Base-by-base conservation (phyloP, 2,329 filamentous ascomycete species). In the Paraconiothyrium sp. region DNA sequence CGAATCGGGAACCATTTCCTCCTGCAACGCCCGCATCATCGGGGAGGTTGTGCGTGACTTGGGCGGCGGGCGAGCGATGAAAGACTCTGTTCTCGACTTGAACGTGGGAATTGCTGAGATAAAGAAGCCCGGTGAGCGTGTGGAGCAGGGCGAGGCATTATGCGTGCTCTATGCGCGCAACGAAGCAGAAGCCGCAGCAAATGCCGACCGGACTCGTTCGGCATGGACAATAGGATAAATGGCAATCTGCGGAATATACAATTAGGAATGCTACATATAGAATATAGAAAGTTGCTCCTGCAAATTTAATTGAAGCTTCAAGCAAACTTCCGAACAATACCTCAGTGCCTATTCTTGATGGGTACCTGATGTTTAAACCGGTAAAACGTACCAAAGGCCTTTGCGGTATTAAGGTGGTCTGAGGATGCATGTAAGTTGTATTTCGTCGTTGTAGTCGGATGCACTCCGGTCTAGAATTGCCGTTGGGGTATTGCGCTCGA, bases 71-170 rank as follows among this genome's bases (percentile, higher is more conserved):
- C 46, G 46, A 14, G 46, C 46, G 46, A 13, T 11, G 14, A 48
- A 48, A 48, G 46, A 48, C 20, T 48, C 46, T 7, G n/a, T 48
- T 48, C 46, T 48, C 24, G 46, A 48, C 30, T n/a, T 48, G 46
- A 48, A 48, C 7, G 46, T 48, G 14, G 46, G 46, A n/a, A 30
- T 48, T 9, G 46, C 46, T 30, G 46, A 48, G 4, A 48, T 48
- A 24, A 48, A 48, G 24, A 48, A 48, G 46, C 46, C 46, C n/a
- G 46, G 46, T 24, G 46, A 48, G 24, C 24, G 24, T 9, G 46
- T 48, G 14, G 24, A 48, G 9, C n/a, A 48, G 46, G 30, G 46
- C 24, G 46, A 48, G 24, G 8, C 5, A n/a, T 4, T 48, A 2
- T 48, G 46, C 46, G 46, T 48, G 13, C 24, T 48, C 1, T 48